A percentile compares a stretch with the other conserved stretches of the same genome.
phyloP scores from a whole-genome alignment of 2,329 filamentous ascomycete species.

The Sporothrix phasma region DNA sequence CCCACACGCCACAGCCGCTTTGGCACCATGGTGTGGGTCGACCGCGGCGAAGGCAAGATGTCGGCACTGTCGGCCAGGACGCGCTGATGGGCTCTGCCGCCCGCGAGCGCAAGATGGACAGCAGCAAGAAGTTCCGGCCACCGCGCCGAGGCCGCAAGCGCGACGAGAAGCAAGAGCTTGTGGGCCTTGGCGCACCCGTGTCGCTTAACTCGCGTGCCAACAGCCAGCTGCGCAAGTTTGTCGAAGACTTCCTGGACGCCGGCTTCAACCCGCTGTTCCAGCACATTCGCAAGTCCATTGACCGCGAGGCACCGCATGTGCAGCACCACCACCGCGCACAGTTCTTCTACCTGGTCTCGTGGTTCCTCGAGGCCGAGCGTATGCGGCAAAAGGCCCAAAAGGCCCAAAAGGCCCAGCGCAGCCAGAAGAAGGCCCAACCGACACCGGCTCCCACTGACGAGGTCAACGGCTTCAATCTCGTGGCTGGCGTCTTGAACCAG shows the following conservation, averaged over 20 bases:
- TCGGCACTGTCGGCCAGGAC: constrained; percentile 79
- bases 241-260: constrained; percentile 88
- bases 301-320: constrained; percentile 77
- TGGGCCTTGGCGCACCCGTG: constrained; percentile 47
- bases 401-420: constrained; percentile 40
- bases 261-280: constrained; percentile 88
- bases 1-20: constrained; percentile 88
- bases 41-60: constrained; percentile 73
- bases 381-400: constrained; percentile 46
- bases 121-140: constrained; percentile 80
- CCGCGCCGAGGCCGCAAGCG: constrained; percentile 55
- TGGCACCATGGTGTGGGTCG: constrained; percentile 95
- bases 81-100: constrained; percentile 63
- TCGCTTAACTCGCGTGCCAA: constrained; percentile 63
- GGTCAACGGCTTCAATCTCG: constrained; percentile 69
- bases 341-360: constrained; percentile 85
- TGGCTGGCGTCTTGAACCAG: constrained; percentile 85
- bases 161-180: constrained; percentile 60
- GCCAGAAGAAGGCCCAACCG: constrained; percentile 32
- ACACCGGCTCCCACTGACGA: constrained; percentile 33
- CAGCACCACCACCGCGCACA: constrained; percentile 68
- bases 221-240: constrained; percentile 68
- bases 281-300: constrained; percentile 78
- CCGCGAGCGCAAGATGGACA: constrained; percentile 81
- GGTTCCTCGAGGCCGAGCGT: constrained; percentile 85